Evolutionary conservation across 176 grass and related monocot genomes (phyloP).

Genomic region (Eleusine indica): DNA sequence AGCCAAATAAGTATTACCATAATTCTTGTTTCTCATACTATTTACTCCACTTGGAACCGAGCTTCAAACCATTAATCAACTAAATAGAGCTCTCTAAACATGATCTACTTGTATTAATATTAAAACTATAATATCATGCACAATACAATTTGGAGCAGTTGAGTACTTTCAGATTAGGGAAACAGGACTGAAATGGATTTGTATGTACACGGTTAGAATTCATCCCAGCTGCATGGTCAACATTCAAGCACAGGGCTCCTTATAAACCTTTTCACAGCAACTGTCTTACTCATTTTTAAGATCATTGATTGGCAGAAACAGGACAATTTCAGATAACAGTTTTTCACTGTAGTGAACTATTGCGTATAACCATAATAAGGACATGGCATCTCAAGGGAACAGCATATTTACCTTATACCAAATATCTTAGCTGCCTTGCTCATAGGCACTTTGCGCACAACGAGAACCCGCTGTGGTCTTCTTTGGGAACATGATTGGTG

Average conservation of each 20-base stretch:
- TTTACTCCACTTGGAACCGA: not conserved
- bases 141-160: not conserved
- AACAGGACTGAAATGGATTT: not conserved
- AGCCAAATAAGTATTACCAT: not conserved
- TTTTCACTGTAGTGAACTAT: not conserved
- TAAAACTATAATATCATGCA: not conserved
- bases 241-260: not conserved
- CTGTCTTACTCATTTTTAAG: not conserved
- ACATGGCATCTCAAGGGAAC: not conserved
- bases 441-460: conserved; percentile 20
- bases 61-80: not conserved
- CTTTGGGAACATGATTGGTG: not conserved
- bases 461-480: not conserved
- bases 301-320: not conserved
- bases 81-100: not conserved
- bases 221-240: not conserved
- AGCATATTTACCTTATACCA: conserved; percentile 21
- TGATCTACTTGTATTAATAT: not conserved
- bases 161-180: not conserved
- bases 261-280: not conserved
- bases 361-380: not conserved
- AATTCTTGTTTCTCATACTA: not conserved
- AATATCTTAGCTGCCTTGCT: conserved; percentile 15
- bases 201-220: not conserved
- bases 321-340: not conserved